phyloP scores from a whole-genome alignment of 345 rosid genomes.

The Murraya koenigii region DNA sequence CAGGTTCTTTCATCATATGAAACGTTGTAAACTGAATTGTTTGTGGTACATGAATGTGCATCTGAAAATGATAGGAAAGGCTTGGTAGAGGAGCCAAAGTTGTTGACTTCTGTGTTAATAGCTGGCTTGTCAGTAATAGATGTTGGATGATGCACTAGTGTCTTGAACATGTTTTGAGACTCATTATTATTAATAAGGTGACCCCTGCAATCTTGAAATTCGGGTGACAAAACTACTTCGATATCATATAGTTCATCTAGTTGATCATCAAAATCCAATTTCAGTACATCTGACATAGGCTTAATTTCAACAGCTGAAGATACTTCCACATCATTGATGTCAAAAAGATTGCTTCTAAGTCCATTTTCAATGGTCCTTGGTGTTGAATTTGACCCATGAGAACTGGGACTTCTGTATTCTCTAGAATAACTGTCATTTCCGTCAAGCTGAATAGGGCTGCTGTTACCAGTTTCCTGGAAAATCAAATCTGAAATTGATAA shows the following conservation, averaged over 20 bases:
- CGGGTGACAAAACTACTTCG: neutral
- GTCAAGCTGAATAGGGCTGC: neutral
- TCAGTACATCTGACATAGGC: slow-evolving; percentile 10
- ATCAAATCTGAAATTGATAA: slow-evolving; percentile 1
- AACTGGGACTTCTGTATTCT: neutral
- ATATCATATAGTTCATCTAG: slow-evolving; percentile 3
- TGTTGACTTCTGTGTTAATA: neutral
- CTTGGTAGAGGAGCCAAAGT: slow-evolving; percentile 6
- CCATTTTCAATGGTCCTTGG: slow-evolving; percentile 4
- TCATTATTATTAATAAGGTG: neutral
- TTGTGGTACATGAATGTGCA: neutral
- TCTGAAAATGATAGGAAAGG: neutral
- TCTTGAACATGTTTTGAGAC: neutral
- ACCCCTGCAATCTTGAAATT: neutral
- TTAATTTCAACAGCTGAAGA: slow-evolving; percentile 10
- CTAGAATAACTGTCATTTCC: neutral
- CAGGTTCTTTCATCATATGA: neutral
- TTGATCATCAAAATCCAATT: slow-evolving; percentile 19
- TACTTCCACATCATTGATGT: slow-evolving; percentile 14
- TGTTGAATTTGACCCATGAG: slow-evolving; percentile 8
- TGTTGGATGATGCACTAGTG: neutral
- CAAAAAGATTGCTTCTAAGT: slow-evolving; percentile 3
- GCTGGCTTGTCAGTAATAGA: neutral
- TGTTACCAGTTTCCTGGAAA: neutral
- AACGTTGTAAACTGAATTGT: neutral